phyloP scores from a whole-genome alignment of 306 rosid genomes.

The Prinsepia uniflora region DNA sequence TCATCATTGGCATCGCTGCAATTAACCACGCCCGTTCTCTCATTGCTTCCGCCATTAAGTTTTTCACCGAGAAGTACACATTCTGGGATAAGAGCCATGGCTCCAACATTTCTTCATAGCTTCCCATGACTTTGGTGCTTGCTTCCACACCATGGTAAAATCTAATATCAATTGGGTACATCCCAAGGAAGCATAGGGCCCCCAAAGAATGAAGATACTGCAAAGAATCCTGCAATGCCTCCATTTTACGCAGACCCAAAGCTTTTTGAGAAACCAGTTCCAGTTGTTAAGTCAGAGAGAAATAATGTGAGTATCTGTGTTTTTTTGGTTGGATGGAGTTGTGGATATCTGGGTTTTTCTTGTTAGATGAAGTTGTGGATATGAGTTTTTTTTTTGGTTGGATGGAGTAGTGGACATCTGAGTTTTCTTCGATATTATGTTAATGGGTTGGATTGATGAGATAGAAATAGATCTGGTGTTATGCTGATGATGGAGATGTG shows the following conservation, averaged over 20 bases:
- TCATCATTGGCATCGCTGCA: slow-evolving; percentile 79
- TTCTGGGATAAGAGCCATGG: slow-evolving; percentile 83
- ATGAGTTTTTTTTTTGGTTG: too few relatives aligned
- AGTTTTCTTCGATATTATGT: too few relatives aligned
- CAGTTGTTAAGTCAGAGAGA: slow-evolving; percentile 48
- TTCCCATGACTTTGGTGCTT: slow-evolving; percentile 84
- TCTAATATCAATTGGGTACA: not conserved
- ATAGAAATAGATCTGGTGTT: too few relatives aligned
- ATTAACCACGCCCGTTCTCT: slow-evolving; percentile 86
- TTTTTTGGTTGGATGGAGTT: too few relatives aligned
- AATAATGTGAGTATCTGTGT: not conserved
- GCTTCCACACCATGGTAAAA: slow-evolving; percentile 89
- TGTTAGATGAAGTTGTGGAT: too few relatives aligned
- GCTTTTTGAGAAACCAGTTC: slow-evolving; percentile 39
- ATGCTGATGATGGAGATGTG: too few relatives aligned
- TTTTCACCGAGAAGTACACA: slow-evolving; percentile 41
- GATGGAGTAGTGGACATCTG: too few relatives aligned
- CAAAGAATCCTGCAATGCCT: slow-evolving; percentile 39
- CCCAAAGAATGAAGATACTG: slow-evolving; percentile 43
- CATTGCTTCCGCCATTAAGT: slow-evolving; percentile 52
- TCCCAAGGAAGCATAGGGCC: slow-evolving; percentile 43
- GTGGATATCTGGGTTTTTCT: too few relatives aligned
- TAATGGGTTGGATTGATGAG: too few relatives aligned
- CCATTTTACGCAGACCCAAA: slow-evolving; percentile 46
- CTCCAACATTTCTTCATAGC: slow-evolving; percentile 82